phyloP scores from a whole-genome alignment of 169 alveolate genomes.

The Cryptosporidium bovis region DNA sequence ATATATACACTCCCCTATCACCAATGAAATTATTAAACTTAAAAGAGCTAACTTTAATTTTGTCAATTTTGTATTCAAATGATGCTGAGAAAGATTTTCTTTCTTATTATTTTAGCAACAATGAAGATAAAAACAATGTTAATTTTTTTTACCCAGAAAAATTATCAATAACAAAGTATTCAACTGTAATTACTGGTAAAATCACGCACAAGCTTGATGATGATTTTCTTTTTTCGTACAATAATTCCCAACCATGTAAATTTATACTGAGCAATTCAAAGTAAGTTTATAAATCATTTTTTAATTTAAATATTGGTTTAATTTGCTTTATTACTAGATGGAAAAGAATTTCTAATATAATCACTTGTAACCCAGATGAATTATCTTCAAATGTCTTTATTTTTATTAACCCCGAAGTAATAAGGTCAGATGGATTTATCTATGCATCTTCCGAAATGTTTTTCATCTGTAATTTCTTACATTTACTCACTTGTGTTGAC shows the following conservation, averaged over 20 bases:
- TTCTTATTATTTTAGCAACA: not conserved
- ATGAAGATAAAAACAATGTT: not conserved
- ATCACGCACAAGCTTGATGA: conserved; percentile 8
- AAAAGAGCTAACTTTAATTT: conserved; percentile 32
- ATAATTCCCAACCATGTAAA: conserved; percentile 9
- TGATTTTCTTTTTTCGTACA: not conserved
- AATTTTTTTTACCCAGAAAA: conserved; percentile 16
- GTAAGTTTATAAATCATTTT: conserved; percentile 23
- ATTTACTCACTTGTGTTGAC: conserved; percentile 3
- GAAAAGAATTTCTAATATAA: conserved; percentile 15
- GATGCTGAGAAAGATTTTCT: not conserved
- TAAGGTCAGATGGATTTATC: not conserved
- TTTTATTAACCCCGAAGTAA: conserved; percentile 17
- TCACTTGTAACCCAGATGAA: conserved; percentile 2
- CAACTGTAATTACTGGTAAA: conserved; percentile 44
- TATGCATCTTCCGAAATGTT: conserved; percentile 12
- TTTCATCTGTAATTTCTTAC: conserved; percentile 26
- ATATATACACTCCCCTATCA: conserved; percentile 36
- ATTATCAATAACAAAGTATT: not conserved
- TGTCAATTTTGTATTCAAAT: conserved; percentile 20
- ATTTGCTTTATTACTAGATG: not conserved
- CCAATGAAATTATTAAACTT: conserved; percentile 17
- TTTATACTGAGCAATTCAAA: not conserved
- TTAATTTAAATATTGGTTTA: not conserved
- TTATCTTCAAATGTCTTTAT: conserved; percentile 8